A percentile compares a stretch with the other conserved stretches of the same genome.
Conservation (phyloP, 2,329 filamentous ascomycete genomes). For the Microsporum canis region DNA sequence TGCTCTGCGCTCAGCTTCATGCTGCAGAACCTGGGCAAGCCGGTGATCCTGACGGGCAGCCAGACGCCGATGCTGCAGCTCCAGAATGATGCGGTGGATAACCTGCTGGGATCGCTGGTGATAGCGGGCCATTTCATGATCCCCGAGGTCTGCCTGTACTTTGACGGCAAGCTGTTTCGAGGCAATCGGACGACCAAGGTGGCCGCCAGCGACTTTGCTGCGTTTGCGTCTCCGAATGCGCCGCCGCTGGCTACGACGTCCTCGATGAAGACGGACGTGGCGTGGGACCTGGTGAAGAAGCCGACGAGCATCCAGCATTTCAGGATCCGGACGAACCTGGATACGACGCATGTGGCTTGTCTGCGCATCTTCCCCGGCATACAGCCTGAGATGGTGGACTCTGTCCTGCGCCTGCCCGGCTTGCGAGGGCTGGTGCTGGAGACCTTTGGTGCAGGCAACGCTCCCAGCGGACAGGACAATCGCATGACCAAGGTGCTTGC, state of each 20-base stretch:
- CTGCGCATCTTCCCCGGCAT: constrained; percentile 86
- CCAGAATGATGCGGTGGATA: constrained; percentile 85
- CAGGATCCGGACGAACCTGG: constrained; percentile 59
- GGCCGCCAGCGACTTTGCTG: constrained; percentile 73
- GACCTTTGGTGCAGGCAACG: constrained; percentile 88
- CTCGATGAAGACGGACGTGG: constrained; percentile 66
- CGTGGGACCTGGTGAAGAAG: constrained; percentile 66
- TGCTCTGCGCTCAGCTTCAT: constrained; percentile 87
- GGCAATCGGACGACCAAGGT: constrained; percentile 84
- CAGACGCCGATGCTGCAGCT: constrained; percentile 81
- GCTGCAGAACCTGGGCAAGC: constrained; percentile 81
- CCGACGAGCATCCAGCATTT: constrained; percentile 66
- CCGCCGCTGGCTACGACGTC: constrained; percentile 71
- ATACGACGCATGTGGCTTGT: constrained; percentile 82
- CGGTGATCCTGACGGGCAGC: constrained; percentile 73
- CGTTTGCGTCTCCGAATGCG: constrained; percentile 80
- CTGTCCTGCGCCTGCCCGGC: constrained; percentile 63
- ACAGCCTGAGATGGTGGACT: constrained; percentile 84
- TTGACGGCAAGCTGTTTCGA: constrained; percentile 80
- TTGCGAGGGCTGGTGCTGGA: constrained; percentile 75
- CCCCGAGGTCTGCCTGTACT: constrained; percentile 86
- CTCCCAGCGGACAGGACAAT: constrained; percentile 69
- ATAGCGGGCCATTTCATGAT: constrained; percentile 88
- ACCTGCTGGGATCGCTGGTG: constrained; percentile 75
- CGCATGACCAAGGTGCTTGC: constrained; percentile 66